Evolutionary conservation across 257 asterid genomes (phyloP), one percentile per base, ranked within the genome.

Genomic region (Solanum piurae): DNA sequence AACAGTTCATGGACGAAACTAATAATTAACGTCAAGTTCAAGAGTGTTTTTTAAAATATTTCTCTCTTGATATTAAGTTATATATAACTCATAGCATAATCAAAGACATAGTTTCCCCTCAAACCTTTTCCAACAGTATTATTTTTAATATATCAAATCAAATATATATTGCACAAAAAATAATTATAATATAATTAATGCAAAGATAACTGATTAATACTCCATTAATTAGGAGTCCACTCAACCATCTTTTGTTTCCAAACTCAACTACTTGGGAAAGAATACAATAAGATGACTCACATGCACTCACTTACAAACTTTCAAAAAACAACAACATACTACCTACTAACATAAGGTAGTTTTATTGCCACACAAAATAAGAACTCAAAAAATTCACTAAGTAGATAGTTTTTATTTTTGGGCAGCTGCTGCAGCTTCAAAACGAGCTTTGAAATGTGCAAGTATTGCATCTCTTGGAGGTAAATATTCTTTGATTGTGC

Each of bases 11-110:
- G 3, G 23, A 18, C 9, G 0, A 6, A 52, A 52, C 0, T 52
- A 52, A 52, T 52, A 52, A 52, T 52, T 52, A 49, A 0, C 9
- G 1, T 52, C n/a, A 49, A 49, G 20, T 49, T 52, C 0, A 52
- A 0, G 9, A 52, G n/a, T 52, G 1, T 49, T 49, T 49, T 46
- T 14, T 2, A 0, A 4, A 49, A 14, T 49, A 14, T 49, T 44
- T 49, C 60, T 14, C 6, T 5, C 7, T 0, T 14, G 9, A 0
- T 14, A 49, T 49, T 14, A 49, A 49, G 0, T 3, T 49, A 14
- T 49, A 14, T 49, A 5, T 49, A 14, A 49, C 60, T 49, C 0
- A 49, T 49, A 49, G 3, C 3, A 49, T 49, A 49, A 49, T 49
- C 21, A 49, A 49, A 5, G 21, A 2, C 1, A 49, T 49, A 49